These are phyloP conservation scores for Tetracladium setigerum DNA, from an alignment of 495 filamentous ascomycete genomes.

Conservation along the genomic window DNA sequence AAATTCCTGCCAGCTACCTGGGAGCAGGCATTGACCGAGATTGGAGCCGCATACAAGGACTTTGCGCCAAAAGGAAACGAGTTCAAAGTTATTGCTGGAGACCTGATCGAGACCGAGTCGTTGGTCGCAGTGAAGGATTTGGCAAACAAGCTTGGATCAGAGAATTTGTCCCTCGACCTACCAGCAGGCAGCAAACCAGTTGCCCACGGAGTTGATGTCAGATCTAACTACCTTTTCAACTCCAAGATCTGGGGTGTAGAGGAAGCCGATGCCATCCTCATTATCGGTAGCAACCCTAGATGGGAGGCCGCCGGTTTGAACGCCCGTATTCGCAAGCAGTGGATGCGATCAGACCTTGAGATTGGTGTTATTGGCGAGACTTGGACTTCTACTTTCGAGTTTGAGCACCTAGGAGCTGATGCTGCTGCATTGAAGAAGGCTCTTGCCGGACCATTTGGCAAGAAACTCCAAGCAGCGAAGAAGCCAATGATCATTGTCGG, in stretches of 20 bases:
- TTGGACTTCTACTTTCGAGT: constrained; percentile 90
- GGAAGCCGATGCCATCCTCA: constrained; percentile 84
- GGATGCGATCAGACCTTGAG: constrained; percentile 89
- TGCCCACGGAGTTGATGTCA: constrained; percentile 88
- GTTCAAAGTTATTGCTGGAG: constrained; percentile 90
- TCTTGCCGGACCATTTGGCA: constrained; percentile 79
- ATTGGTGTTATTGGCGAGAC: constrained; percentile 85
- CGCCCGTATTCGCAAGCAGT: constrained; percentile 94
- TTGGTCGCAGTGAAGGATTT: constrained; percentile 96
- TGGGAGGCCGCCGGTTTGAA: constrained; percentile 93
- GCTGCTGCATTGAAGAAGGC: constrained; percentile 71
- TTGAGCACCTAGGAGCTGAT: constrained; percentile 78
- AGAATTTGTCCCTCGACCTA: constrained; percentile 90
- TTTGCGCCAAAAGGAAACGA: constrained; percentile 78
- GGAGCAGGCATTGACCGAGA: constrained; percentile 88
- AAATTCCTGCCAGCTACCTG: constrained; percentile 86
- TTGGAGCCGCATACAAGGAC: constrained; percentile 66
- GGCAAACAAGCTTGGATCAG: constrained; percentile 89
- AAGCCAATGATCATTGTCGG: constrained; percentile 94
- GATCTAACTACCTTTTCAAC: constrained; percentile 94
- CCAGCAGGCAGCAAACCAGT: constrained; percentile 74
- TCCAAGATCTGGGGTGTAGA: constrained; percentile 89
- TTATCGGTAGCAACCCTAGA: constrained; percentile 90
- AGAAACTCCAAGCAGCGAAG: constrained; percentile 82
- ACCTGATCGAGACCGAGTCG: constrained; percentile 83